A percentile compares a stretch with the other conserved stretches of the same genome.
These are phyloP conservation scores for Pascua guehoae DNA, from an alignment of 1,284 basidiomycete genomes.

Conservation along the genomic window DNA sequence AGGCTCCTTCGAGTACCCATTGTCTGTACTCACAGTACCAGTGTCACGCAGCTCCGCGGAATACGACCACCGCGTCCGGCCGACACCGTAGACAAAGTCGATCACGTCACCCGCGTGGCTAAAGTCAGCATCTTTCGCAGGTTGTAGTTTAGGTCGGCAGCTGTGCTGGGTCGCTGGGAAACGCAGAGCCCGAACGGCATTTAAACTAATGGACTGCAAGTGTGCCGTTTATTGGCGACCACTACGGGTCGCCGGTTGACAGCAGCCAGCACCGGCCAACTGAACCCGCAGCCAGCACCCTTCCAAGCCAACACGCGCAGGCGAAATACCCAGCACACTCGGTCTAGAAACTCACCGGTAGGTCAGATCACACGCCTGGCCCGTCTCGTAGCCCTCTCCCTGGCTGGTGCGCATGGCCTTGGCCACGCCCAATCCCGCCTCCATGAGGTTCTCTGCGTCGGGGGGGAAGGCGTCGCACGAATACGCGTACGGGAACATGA, in stretches of 20 bases:
- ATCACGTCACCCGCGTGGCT: constrained; percentile 64
- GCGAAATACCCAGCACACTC: too few species aligned
- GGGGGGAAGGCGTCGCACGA: constrained; percentile 64
- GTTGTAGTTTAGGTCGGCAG: too few species aligned
- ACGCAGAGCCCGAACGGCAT: too few species aligned
- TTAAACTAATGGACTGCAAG: too few species aligned
- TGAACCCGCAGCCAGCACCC: too few species aligned
- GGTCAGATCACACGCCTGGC: constrained; percentile 63
- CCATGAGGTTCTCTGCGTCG: constrained; percentile 76
- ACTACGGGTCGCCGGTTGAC: too few species aligned
- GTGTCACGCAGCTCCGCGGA: constrained; percentile 75
- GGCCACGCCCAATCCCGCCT: constrained; percentile 68
- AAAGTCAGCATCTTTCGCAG: background rate
- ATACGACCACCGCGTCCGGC: constrained; percentile 69
- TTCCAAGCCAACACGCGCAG: too few species aligned
- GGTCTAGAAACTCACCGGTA: constrained; percentile 53
- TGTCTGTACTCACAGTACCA: constrained; percentile 60
- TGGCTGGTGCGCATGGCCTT: constrained; percentile 59
- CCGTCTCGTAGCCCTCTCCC: constrained; percentile 59
- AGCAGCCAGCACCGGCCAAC: too few species aligned
- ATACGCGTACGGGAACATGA: constrained; percentile 68
- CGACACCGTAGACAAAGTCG: constrained; percentile 68
- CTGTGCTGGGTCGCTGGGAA: background rate
- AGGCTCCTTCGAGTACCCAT: too few species aligned
- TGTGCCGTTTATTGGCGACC: too few species aligned